These are phyloP conservation scores for Agapanthus africanus DNA, from an alignment of 106 monocot genomes.

Conservation along the genomic window DNA sequence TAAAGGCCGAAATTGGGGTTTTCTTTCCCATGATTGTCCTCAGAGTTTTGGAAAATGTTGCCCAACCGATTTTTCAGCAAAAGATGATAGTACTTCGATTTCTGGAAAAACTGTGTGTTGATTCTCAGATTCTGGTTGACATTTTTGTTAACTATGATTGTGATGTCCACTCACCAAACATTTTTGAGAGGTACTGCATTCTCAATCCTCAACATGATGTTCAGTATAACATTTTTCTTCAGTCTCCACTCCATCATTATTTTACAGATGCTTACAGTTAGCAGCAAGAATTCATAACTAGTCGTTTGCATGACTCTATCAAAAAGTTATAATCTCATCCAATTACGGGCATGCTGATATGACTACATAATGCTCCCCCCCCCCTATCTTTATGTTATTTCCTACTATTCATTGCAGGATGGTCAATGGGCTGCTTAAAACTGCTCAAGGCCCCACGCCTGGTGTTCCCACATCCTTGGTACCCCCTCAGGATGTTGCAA, in stretches of 20 bases:
- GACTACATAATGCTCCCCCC: too few relatives aligned
- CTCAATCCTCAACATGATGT: not conserved
- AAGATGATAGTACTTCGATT: slow-evolving; percentile 98
- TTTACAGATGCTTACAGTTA: not conserved
- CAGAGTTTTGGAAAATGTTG: slow-evolving; percentile 95
- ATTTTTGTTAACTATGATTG: slow-evolving; percentile 99
- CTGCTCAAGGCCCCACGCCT: slow-evolving; percentile 88
- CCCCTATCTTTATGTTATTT: too few relatives aligned
- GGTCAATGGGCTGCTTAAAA: slow-evolving; percentile 93
- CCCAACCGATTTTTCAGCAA: slow-evolving; percentile 97
- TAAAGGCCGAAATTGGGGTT: slow-evolving; percentile 99
- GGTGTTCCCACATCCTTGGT: slow-evolving; percentile 63
- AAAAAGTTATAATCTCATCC: not conserved
- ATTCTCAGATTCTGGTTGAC: slow-evolving; percentile 96
- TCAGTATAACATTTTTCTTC: not conserved
- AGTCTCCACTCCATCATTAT: not conserved
- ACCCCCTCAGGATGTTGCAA: slow-evolving; percentile 68
- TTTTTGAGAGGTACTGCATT: slow-evolving; percentile 85
- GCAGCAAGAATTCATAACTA: not conserved
- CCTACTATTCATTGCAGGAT: slow-evolving; percentile 42
- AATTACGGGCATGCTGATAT: too few relatives aligned
- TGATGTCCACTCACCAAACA: slow-evolving; percentile 97
- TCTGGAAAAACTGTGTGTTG: slow-evolving; percentile 83
- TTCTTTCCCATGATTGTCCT: slow-evolving; percentile 99
- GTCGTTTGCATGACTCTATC: not conserved